Conservation (phyloP, 73 alveolate species). For the Tetrahymena thermophila region DNA sequence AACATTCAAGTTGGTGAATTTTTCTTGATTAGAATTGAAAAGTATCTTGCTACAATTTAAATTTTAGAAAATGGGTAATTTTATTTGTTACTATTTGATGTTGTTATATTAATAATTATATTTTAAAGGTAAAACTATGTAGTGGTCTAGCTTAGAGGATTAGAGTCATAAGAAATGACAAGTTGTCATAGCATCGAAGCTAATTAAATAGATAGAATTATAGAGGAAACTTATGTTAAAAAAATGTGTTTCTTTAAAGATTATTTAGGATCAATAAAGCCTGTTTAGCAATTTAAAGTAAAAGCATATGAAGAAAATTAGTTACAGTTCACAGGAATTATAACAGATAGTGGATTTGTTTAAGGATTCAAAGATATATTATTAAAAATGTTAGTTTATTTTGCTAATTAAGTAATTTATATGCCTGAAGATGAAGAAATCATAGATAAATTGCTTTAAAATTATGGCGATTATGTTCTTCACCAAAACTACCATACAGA, state of each 20-base stretch:
- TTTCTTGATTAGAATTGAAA: conserved; percentile 28
- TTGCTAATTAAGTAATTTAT: neutral
- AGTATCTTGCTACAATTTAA: conserved; percentile 20
- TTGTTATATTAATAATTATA: neutral
- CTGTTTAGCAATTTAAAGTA: neutral
- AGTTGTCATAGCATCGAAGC: conserved; percentile 43
- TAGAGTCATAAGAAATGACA: conserved; percentile 40
- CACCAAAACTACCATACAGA: neutral
- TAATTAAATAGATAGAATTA: conserved; percentile 22
- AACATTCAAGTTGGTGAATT: neutral
- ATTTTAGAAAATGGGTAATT: conserved; percentile 15
- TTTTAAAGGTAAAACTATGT: conserved; percentile 16
- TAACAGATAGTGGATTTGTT: neutral
- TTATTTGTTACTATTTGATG: neutral
- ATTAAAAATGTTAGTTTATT: neutral
- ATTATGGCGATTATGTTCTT: neutral
- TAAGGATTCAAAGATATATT: neutral
- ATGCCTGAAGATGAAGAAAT: neutral
- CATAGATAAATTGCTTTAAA: neutral
- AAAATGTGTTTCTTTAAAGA: neutral
- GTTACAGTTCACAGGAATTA: neutral
- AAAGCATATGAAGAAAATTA: neutral
- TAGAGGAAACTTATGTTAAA: conserved; percentile 4
- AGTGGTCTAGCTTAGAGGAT: conserved; percentile 30
- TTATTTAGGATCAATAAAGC: neutral